Conservation (phyloP, 768 basidiomycete species). For the Boletus rufocinnamomeus region DNA sequence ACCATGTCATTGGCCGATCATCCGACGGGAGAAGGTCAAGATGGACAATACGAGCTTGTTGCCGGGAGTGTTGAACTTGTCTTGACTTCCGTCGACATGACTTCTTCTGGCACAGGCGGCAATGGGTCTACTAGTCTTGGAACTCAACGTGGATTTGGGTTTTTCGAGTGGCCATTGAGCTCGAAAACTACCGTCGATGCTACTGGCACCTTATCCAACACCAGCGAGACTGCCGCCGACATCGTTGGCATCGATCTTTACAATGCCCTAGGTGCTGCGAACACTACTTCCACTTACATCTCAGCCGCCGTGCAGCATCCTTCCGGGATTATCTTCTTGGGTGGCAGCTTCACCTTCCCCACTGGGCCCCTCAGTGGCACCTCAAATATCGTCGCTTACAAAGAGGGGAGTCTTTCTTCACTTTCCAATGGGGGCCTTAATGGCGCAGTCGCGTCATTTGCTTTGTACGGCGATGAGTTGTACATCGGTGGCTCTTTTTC, state of each 20-base stretch:
- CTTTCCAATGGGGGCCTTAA: slow-evolving; percentile 74
- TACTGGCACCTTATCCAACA: slow-evolving; percentile 62
- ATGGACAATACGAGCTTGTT: slow-evolving; percentile 76
- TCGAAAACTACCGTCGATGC: slow-evolving; percentile 52
- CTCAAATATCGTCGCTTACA: slow-evolving; percentile 74
- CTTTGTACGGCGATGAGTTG: slow-evolving; percentile 61
- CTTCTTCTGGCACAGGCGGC: slow-evolving; percentile 33
- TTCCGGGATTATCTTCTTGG: slow-evolving; percentile 68
- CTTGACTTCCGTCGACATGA: slow-evolving; percentile 61
- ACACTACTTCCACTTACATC: slow-evolving; percentile 41
- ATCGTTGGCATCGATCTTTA: slow-evolving; percentile 60
- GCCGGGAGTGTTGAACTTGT: slow-evolving; percentile 85
- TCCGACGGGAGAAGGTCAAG: slow-evolving; percentile 62
- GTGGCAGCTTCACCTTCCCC: slow-evolving; percentile 70
- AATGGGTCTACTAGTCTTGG: slow-evolving; percentile 36
- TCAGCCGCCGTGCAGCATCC: slow-evolving; percentile 64
- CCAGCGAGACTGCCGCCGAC: slow-evolving; percentile 70
- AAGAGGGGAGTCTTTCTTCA: slow-evolving; percentile 52
- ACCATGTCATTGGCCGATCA: slow-evolving; percentile 69
- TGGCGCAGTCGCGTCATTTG: slow-evolving; percentile 70
- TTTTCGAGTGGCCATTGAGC: slow-evolving; percentile 83
- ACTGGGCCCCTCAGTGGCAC: slow-evolving; percentile 56
- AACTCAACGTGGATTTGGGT: slow-evolving; percentile 66
- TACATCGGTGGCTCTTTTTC: slow-evolving; percentile 90
- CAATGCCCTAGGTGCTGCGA: slow-evolving; percentile 54